Base-by-base conservation (phyloP, 177 flowering plant species). In the Telopea speciosissima region DNA sequence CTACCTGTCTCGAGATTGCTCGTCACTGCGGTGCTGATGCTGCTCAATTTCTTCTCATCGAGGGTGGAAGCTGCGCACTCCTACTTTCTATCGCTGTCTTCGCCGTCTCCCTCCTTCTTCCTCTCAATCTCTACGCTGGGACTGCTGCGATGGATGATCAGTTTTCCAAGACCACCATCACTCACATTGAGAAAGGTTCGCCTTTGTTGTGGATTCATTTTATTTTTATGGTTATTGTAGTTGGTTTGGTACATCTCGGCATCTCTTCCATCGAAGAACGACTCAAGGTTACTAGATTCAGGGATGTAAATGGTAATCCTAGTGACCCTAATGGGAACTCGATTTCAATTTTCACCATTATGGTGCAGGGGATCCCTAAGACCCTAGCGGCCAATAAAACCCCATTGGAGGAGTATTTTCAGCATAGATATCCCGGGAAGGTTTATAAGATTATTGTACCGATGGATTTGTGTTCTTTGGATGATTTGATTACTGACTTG, bases 1-100 rank as follows among this genome's bases (percentile, higher is more conserved):
- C 98, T 58, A 90, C 98, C 10, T 79, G 85, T 28, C 86, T 87
- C 1, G 95, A 96, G 79, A 93, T 96, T 67, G 93, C 97, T 8
- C 83, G 82, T 45, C 98, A 96, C 75, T 96, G 98, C 66, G 99
- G 98, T 0, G 99, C 99, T 16, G 97, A 96, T 52, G 97, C 99
- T 0, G 98, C 97, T 0, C 99, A 96, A 65, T 96, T 88, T 66
- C 87, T 93, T 59, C 73, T 89, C 40, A 89, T 91, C 45, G 99
- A 96, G 66, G 99, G 99, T 19, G 97, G 99, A 1, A 89, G 91
- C 83, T 96, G 84, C 72, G 88, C 80, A 0, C 49, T 88, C n/a
- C 85, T 96, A 5, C 49, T 87, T 0, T 72, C 77, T 2, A 79
- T 88, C 7, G 88, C 93, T 0, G 58, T 84, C 13, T 63, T 87